Percentiles rank a stretch among this genome's conserved stretches.
Evolutionary conservation across 164 flowering plant species (phyloP).

Genomic region (Cinnamomum chago): DNA sequence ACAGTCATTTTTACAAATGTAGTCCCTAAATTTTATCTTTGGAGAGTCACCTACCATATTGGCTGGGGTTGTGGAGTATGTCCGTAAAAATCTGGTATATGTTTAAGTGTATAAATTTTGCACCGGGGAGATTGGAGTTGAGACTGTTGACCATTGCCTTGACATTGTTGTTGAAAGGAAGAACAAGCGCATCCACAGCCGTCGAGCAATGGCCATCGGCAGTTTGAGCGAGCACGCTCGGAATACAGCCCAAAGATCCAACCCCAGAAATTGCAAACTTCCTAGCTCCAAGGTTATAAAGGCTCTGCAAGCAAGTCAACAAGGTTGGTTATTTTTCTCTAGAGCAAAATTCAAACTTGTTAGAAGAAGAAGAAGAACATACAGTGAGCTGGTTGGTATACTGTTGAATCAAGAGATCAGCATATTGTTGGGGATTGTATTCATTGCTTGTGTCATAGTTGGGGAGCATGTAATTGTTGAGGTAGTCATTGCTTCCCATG

Average conservation of each 20-base stretch:
- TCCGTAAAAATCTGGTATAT: slow-evolving; percentile 47
- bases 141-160: slow-evolving; percentile 50
- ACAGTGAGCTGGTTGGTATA: slow-evolving; percentile 59
- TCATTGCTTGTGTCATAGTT: slow-evolving; percentile 62
- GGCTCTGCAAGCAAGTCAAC: slow-evolving; percentile 30
- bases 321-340: too few species aligned
- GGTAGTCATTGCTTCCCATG: slow-evolving; percentile 97
- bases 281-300: slow-evolving; percentile 72
- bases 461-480: slow-evolving; percentile 94
- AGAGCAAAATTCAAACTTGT: too few species aligned
- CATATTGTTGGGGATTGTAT: slow-evolving; percentile 61
- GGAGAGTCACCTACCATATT: slow-evolving; percentile 45
- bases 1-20: too few species aligned
- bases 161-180: slow-evolving; percentile 56
- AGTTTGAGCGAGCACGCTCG: slow-evolving; percentile 60
- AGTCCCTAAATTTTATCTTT: background rate
- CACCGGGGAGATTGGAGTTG: slow-evolving; percentile 52
- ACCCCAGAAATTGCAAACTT: slow-evolving; percentile 57
- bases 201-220: slow-evolving; percentile 42
- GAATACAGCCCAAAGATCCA: slow-evolving; percentile 74
- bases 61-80: slow-evolving; percentile 36
- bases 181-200: slow-evolving; percentile 46
- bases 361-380: slow-evolving; percentile 6
- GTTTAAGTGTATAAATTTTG: slow-evolving; percentile 50
- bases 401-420: slow-evolving; percentile 57